These are phyloP conservation scores for Pyronema omphalodes DNA, from an alignment of 495 filamentous ascomycete species.

Conservation along the genomic window DNA sequence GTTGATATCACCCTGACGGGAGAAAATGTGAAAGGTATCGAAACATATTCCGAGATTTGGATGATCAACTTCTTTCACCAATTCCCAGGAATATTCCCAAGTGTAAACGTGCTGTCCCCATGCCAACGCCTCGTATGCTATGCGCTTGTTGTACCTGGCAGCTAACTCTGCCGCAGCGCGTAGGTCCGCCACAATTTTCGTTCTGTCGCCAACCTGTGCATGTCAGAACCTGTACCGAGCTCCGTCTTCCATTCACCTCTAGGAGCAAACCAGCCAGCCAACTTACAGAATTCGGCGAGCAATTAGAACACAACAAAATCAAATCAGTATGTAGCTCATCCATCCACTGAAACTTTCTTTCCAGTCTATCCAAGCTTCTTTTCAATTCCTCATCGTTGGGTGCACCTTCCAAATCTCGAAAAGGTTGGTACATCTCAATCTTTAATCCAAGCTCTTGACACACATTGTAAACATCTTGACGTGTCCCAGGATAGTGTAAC, in stretches of 20 bases:
- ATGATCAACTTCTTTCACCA: conserved; percentile 44
- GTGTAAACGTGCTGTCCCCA: conserved; percentile 55
- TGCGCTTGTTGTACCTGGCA: conserved; percentile 34
- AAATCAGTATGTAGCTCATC: conserved; percentile 45
- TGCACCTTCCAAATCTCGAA: conserved; percentile 59
- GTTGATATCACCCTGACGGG: conserved; percentile 53
- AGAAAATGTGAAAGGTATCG: conserved; percentile 66
- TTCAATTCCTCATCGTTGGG: conserved; percentile 41
- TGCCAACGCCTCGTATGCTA: conserved; percentile 57
- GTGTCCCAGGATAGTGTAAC: conserved; percentile 17
- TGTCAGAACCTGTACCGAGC: not conserved
- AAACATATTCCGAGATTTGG: conserved; percentile 64
- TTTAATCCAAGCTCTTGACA: conserved; percentile 40
- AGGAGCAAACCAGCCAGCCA: conserved; percentile 36
- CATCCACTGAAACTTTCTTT: conserved; percentile 48
- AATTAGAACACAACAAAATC: conserved; percentile 27
- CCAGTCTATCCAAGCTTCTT: conserved; percentile 39
- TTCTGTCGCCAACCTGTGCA: conserved; percentile 38
- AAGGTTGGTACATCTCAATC: conserved; percentile 58
- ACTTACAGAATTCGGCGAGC: conserved; percentile 42
- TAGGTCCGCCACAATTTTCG: conserved; percentile 44
- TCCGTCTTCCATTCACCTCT: not conserved
- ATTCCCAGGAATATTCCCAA: conserved; percentile 52
- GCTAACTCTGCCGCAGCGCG: conserved; percentile 47
- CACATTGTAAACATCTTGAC: conserved; percentile 24